These are phyloP conservation scores for Venustampulla echinocandica DNA, from an alignment of 495 filamentous ascomycete species.

Conservation along the genomic window DNA sequence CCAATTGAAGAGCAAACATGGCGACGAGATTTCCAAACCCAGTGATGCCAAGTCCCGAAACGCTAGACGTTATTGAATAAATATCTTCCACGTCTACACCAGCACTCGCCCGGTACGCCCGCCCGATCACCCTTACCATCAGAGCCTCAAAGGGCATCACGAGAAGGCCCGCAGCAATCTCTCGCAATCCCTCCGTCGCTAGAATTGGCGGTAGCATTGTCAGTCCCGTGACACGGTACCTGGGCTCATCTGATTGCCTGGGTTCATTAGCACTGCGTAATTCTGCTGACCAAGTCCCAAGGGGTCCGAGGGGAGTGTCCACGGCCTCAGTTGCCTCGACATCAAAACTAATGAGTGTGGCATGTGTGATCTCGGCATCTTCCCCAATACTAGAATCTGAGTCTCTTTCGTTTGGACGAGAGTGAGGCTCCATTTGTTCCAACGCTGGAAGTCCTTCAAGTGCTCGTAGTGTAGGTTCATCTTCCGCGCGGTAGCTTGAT, in stretches of 20 bases:
- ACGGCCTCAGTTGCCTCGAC: slow-evolving; percentile 41
- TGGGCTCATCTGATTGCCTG: slow-evolving; percentile 5
- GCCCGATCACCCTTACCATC: slow-evolving; percentile 19
- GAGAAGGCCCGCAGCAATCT: slow-evolving; percentile 11
- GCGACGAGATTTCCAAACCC: slow-evolving; percentile 8
- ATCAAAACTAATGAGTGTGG: slow-evolving; percentile 49
- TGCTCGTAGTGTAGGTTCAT: slow-evolving; percentile 18
- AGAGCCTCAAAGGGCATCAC: slow-evolving; percentile 21
- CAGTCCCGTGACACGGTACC: slow-evolving; percentile 19
- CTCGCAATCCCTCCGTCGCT: slow-evolving; percentile 18
- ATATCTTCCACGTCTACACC: slow-evolving; percentile 12
- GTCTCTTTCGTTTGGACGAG: slow-evolving; percentile 1
- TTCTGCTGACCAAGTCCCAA: slow-evolving; percentile 47
- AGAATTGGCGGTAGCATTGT: slow-evolving; percentile 23
- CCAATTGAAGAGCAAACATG: slow-evolving; percentile 10
- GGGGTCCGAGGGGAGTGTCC: slow-evolving; percentile 24
- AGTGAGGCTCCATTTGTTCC: slow-evolving; percentile 2
- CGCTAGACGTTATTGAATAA: not conserved
- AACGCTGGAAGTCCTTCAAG: slow-evolving; percentile 18
- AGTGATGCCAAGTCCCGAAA: not conserved
- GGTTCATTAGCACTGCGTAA: slow-evolving; percentile 30
- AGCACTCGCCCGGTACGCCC: slow-evolving; percentile 14
- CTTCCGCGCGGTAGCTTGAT: slow-evolving; percentile 1
- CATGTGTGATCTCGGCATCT: slow-evolving; percentile 37
- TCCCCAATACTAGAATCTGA: slow-evolving; percentile 33